These are phyloP conservation scores for Centrapalus pauciflorus DNA, from an alignment of 129 eudicot species.

Conservation along the genomic window DNA sequence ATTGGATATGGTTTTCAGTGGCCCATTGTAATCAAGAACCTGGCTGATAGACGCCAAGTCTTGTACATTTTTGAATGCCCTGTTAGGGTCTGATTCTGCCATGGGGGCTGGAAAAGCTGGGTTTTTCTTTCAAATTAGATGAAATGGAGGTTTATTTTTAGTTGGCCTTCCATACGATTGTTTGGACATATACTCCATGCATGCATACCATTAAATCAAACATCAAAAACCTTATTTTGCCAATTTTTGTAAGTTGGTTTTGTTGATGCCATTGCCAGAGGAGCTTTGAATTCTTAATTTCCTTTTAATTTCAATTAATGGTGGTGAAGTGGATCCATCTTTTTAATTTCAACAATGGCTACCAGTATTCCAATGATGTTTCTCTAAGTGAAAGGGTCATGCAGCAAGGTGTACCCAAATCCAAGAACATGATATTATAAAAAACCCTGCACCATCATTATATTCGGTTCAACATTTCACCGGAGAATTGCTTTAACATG, in stretches of 20 bases:
- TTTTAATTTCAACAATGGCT: constrained; percentile 47
- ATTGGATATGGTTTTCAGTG: constrained; percentile 74
- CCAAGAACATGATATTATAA: constrained; percentile 59
- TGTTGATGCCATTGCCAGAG: too few relatives aligned
- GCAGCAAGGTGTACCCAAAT: too few relatives aligned
- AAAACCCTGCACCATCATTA: constrained; percentile 43
- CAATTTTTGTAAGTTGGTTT: constrained; percentile 5
- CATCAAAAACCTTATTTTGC: background rate
- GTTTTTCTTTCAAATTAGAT: too few relatives aligned
- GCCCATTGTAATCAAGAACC: constrained; percentile 59
- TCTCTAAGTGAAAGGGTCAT: constrained; percentile 70
- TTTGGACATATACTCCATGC: too few relatives aligned
- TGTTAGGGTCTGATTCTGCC: too few relatives aligned
- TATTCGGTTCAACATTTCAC: background rate
- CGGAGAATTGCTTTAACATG: too few relatives aligned
- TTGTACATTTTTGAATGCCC: too few relatives aligned
- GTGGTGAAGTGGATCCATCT: background rate
- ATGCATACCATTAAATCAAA: background rate
- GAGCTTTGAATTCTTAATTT: background rate
- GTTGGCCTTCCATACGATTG: too few relatives aligned
- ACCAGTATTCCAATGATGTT: constrained; percentile 59
- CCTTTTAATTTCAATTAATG: background rate
- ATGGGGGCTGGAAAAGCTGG: too few relatives aligned
- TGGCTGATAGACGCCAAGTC: constrained; percentile 34
- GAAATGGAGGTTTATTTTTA: too few relatives aligned